Percentiles rank a stretch among this genome's conserved stretches.
These are phyloP conservation scores for Xanthoparmelia taractica DNA, from an alignment of 495 filamentous ascomycete genomes.

Conservation along the genomic window DNA sequence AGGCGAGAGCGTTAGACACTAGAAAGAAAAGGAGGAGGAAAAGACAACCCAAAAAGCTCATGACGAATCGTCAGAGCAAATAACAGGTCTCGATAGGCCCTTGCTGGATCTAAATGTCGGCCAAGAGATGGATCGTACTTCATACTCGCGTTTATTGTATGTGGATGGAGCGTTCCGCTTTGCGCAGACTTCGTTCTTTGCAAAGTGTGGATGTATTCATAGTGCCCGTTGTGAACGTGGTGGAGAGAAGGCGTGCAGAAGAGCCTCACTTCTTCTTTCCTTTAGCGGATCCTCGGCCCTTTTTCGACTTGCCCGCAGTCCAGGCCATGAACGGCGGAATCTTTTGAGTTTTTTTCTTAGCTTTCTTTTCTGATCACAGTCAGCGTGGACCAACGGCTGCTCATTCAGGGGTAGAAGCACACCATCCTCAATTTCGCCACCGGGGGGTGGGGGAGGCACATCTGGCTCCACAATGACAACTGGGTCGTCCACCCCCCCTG, in stretches of 20 bases:
- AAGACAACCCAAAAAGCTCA: not conserved
- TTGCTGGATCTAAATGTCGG: not conserved
- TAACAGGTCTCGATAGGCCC: not conserved
- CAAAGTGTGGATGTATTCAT: not conserved
- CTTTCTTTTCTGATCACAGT: slow-evolving; percentile 16
- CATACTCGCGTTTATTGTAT: not conserved
- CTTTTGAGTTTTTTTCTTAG: slow-evolving; percentile 14
- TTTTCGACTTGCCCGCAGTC: slow-evolving; percentile 20
- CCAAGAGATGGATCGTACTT: not conserved
- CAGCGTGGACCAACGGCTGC: slow-evolving; percentile 1
- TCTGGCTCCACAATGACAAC: slow-evolving; percentile 23
- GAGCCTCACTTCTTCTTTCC: slow-evolving; percentile 18
- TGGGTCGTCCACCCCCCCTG: slow-evolving; percentile 27
- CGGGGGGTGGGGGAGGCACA: slow-evolving; percentile 26
- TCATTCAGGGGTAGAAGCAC: slow-evolving; percentile 11
- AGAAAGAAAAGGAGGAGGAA: not conserved
- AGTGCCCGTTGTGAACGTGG: not conserved
- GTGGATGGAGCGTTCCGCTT: not conserved
- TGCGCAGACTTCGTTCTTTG: not conserved
- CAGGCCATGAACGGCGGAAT: slow-evolving; percentile 17
- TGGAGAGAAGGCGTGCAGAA: not conserved
- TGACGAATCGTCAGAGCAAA: not conserved
- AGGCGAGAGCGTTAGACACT: not conserved
- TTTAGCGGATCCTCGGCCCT: slow-evolving; percentile 16
- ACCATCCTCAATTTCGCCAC: slow-evolving; percentile 13